Conservation (phyloP, 352 stramenopile species). For the Thalassiosira hispida region DNA sequence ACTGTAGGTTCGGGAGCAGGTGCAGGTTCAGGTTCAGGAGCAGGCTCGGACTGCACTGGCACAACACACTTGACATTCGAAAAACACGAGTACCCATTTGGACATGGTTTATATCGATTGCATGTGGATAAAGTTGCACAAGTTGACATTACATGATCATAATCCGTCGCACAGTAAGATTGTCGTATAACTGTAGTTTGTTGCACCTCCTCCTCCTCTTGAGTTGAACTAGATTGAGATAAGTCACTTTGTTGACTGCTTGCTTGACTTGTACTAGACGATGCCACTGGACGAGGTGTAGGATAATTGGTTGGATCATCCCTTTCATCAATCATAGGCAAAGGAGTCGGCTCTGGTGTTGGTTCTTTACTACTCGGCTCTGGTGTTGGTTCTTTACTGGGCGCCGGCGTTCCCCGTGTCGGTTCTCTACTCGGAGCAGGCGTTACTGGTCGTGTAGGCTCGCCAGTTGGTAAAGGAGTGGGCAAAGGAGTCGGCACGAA, state of each 20-base stretch:
- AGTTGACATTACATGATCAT: slow-evolving; percentile 28
- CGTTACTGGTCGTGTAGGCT: not conserved
- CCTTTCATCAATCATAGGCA: too few species aligned
- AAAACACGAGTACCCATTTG: slow-evolving; percentile 31
- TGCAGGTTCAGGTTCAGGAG: slow-evolving; percentile 1
- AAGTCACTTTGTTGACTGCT: too few species aligned
- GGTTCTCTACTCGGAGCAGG: not conserved
- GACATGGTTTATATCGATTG: slow-evolving; percentile 21
- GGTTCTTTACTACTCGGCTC: not conserved
- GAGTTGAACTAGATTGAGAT: not conserved
- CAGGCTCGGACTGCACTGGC: not conserved
- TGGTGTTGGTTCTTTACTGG: slow-evolving; percentile 3
- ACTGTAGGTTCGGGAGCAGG: slow-evolving; percentile 3
- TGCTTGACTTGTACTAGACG: too few species aligned
- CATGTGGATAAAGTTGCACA: slow-evolving; percentile 34
- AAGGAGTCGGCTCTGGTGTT: not conserved
- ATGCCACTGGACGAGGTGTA: too few species aligned
- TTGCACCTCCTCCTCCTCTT: not conserved
- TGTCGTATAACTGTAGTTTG: slow-evolving; percentile 14
- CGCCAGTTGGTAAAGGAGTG: too few species aligned
- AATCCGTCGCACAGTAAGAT: slow-evolving; percentile 35
- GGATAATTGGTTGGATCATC: too few species aligned
- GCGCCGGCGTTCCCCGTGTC: not conserved
- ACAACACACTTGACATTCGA: slow-evolving; percentile 29
- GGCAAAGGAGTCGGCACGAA: too few species aligned